Conservation (phyloP, 208 protist species). For the Phytomonas sp. region DNA sequence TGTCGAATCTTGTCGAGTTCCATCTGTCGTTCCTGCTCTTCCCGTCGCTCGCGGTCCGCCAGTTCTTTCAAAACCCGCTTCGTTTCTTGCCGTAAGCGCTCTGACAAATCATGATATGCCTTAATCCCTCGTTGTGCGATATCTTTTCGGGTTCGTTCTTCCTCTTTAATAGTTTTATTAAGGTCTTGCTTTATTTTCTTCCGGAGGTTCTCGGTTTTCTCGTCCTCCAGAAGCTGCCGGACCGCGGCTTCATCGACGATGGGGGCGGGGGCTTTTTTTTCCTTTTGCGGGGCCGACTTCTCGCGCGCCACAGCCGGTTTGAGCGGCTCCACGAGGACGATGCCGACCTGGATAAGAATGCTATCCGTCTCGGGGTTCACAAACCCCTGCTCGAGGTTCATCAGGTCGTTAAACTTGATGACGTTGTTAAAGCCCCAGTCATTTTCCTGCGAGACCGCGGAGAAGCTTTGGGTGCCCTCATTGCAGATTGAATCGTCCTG, state of each 20-base stretch:
- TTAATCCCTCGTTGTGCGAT: constrained; percentile 48
- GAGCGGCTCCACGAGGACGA: constrained; percentile 77
- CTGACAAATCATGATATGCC: constrained; percentile 58
- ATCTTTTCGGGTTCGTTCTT: constrained; percentile 83
- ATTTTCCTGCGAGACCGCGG: constrained; percentile 79
- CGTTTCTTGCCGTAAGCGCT: constrained; percentile 61
- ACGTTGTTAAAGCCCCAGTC: constrained; percentile 90
- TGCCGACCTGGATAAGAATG: constrained; percentile 86
- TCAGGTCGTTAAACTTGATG: constrained; percentile 72
- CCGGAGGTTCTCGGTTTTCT: constrained; percentile 53
- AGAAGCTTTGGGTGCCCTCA: constrained; percentile 86
- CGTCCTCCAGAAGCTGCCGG: constrained; percentile 68
- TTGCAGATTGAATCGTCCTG: constrained; percentile 85
- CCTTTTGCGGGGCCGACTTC: constrained; percentile 17
- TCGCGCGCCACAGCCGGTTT: constrained; percentile 38
- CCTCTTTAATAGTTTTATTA: constrained; percentile 63
- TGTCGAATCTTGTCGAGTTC: constrained; percentile 70
- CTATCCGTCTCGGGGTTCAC: constrained; percentile 57
- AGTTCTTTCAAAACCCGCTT: constrained; percentile 68
- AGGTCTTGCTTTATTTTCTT: constrained; percentile 83
- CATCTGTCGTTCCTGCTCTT: constrained; percentile 73
- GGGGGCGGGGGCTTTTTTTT: constrained; percentile 34
- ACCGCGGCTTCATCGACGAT: constrained; percentile 64
- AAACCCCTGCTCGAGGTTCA: constrained; percentile 76
- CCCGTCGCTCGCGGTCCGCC: constrained; percentile 58